Base-by-base conservation (phyloP, 2,329 filamentous ascomycete genomes). In the Zelopaecilomyces penicillatus region DNA sequence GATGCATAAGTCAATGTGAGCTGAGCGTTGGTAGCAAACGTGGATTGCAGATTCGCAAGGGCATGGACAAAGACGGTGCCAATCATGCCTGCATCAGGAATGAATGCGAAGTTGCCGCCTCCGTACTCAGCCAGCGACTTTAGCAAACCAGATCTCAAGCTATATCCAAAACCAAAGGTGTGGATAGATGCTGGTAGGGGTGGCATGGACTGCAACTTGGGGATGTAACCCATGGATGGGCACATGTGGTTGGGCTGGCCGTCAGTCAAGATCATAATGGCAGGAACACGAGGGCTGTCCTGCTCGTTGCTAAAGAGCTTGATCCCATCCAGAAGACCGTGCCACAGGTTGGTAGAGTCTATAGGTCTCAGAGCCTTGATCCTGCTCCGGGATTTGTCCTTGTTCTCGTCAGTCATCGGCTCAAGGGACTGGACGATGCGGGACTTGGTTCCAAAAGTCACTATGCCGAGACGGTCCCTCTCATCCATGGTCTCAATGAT, bases 61-160 rank as follows among this genome's bases (percentile, higher is more conserved):
- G 79, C 75, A 52, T 82, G 76, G 3, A 80, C 68, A 48, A 82
- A 81, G 4, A 79, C 75, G 3, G 78, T 82, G 3, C 74, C 74
- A 47, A 82, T 75, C 76, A 82, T 80, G 47, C 76, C 74, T 0
- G 75, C 70, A 43, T 82, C 78, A 0, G 77, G 74, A 12, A 82
- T 82, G 50, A 81, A 82, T 6, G 75, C 65, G 46, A 78, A 83
- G 55, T 71, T 77, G 2, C 79, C 79, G 3, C 69, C 64, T 0
- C 74, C 71, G 39, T 74, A 61, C 52, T 82, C 77, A 1, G 78
- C 71, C 39, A 83, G 76, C 2, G 76, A 76, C 59, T 79, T 78
- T 43, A 83, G 64, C 12, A 82, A 61, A 0, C 72, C 74, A 0
- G 78, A 55, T 7, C 52, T 41, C 3, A 65, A 53, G 7, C 45